A percentile compares a stretch with the other conserved stretches of the same genome.
Evolutionary conservation across 495 filamentous ascomycete species (phyloP).

Genomic region (Parathielavia appendiculata): DNA sequence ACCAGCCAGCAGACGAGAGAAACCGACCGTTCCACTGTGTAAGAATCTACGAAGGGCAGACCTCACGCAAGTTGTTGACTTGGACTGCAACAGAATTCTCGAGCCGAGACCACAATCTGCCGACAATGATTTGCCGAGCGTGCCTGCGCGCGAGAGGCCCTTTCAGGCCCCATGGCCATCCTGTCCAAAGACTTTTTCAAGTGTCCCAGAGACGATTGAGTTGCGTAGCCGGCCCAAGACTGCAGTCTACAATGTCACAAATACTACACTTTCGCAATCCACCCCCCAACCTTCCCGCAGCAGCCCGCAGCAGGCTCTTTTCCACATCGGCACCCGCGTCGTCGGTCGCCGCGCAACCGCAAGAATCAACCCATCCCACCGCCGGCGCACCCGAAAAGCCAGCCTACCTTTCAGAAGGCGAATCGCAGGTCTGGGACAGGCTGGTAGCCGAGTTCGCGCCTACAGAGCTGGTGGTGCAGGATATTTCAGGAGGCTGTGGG

Average conservation of each 20-base stretch:
- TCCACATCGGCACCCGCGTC: constrained; percentile 5
- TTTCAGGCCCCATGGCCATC: background rate
- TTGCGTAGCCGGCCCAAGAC: background rate
- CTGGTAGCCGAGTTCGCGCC: constrained; percentile 41
- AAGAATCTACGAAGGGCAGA: background rate
- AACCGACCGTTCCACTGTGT: no score
- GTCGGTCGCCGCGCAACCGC: constrained; percentile 6
- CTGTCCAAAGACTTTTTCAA: constrained; percentile 1
- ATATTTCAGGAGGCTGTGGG: constrained; percentile 73
- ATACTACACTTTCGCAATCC: background rate
- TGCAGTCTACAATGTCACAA: background rate
- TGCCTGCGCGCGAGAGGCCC: constrained; percentile 22
- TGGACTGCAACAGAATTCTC: background rate
- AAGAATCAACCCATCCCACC: constrained; percentile 1
- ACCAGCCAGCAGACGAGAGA: no score
- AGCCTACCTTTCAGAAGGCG: constrained; percentile 38
- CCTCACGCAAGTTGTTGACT: background rate
- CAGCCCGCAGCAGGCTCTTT: background rate
- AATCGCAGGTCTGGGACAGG: constrained; percentile 44
- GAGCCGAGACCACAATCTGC: background rate
- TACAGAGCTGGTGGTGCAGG: constrained; percentile 55
- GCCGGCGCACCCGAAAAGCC: constrained; percentile 32
- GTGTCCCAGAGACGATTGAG: constrained; percentile 1
- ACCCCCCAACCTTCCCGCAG: background rate
- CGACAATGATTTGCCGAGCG: constrained; percentile 25